Base-by-base conservation (phyloP, 2,329 filamentous ascomycete species). In the Alternaria arbusti region DNA sequence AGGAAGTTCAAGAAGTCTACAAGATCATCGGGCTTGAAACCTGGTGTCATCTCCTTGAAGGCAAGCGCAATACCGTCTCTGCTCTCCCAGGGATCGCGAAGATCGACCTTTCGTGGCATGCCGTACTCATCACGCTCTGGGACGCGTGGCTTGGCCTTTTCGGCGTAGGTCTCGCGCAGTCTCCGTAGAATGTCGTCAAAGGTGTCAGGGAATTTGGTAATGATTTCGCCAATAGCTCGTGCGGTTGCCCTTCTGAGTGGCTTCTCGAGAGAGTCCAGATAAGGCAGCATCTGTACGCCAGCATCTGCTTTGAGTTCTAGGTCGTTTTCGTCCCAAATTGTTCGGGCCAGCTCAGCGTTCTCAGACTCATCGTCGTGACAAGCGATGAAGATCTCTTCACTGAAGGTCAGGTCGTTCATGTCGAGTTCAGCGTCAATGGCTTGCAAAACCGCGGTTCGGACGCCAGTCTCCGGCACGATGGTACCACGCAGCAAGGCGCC, bases 251-350 rank as follows among this genome's bases (percentile, higher is more conserved):
- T 88, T 57, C 96, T 89, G 25, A 98, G 88, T 74, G 96, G 93
- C 20, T 86, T 86, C 72, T 98, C 95, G 69, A 89, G 87, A 69
- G 89, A 92, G 69, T 93, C 88, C 11, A 98, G 83, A 76, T 97
- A 98, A 1, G 90, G 89, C 52, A 97, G 82, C 74, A 94, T 90
- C 70, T 86, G 87, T 61, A 85, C 78, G 8, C 92, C 88, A 9
- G 92, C 87, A 7, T 90, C 85, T 20, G 87, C 82, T 2, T 88
- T 86, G 12, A 95, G 82, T 63, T 90, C 83, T 64, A 98, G 91
- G 8, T 88, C 91, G 76, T 95, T 97, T 74, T 97, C 96, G 74
- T 97, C 93, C 96, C 96, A 99, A 36, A 99, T 97, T 12, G 95
- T 92, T 55, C 86, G 87, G 7, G 92, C 95, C 57, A 97, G 84